Evolutionary conservation across 106 monocot species (phyloP).

Genomic region (Dioscorea dumetorum): DNA sequence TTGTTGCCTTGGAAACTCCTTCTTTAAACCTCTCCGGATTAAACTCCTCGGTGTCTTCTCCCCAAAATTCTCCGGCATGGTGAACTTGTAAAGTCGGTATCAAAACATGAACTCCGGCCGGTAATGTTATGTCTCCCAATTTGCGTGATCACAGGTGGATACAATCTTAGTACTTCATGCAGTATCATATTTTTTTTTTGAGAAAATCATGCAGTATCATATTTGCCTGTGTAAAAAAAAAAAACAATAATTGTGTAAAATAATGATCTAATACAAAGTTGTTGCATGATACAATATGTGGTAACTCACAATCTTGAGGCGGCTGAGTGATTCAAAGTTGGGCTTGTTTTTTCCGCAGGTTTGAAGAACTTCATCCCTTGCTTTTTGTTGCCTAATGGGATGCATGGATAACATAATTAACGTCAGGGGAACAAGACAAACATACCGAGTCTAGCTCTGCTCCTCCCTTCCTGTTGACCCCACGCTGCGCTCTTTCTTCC

Average conservation of each 20-base stretch:
- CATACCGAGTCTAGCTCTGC: too few relatives aligned
- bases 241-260: not conserved
- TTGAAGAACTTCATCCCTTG: constrained; percentile 33
- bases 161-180: constrained; percentile 40
- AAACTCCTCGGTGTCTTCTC: constrained; percentile 32
- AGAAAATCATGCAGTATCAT: constrained; percentile 55
- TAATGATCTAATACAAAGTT: too few relatives aligned
- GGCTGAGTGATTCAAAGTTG: constrained; percentile 22
- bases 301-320: constrained; percentile 42
- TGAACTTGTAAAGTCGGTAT: constrained; percentile 24
- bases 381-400: constrained; percentile 40
- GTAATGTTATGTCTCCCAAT: constrained; percentile 21
- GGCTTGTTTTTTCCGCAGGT: constrained; percentile 18
- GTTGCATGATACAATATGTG: too few relatives aligned
- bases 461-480: too few relatives aligned
- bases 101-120: constrained; percentile 16
- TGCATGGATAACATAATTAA: constrained; percentile 32
- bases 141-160: constrained; percentile 24
- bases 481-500: too few relatives aligned
- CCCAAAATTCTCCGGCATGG: constrained; percentile 19
- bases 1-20: constrained; percentile 21
- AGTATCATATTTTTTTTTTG: constrained; percentile 51
- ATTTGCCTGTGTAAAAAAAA: constrained; percentile 22
- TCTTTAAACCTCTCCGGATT: constrained; percentile 32
- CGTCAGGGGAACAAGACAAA: too few relatives aligned